Base-by-base conservation (phyloP, 805 yeast species). In the Spencermartinsiella europaea region DNA sequence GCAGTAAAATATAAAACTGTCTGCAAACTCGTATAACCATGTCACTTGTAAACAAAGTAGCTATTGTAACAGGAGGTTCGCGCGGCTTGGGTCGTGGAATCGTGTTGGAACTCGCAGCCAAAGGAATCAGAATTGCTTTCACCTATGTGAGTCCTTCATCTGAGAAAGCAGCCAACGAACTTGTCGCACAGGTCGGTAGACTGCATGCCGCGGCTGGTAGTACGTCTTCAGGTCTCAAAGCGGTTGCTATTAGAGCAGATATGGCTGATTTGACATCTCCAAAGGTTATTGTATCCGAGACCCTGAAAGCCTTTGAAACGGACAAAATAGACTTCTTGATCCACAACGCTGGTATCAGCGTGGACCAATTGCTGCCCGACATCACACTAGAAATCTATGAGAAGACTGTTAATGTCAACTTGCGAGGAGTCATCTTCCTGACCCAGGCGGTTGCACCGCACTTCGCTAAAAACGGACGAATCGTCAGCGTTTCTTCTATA, bases 71-170 rank as follows among this genome's bases (percentile, higher is more conserved):
- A 3, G 81, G 81, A 12, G 79, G 75, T 5, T 69, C 76, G 17
- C 68, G 73, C 17, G 81, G 81, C 3, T 75, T 77, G 46, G 81
- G 80, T 1, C 68, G 67, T 16, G 74, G 70, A 42, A 69, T 73
- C 34, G 77, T 74, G 20, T 58, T 61, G 34, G 78, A 73, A 25
- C 62, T 74, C 34, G 78, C 76, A 1, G 66, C 65, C 45, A 61
- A 67, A 4, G 72, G 71, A 16, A 74, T 76, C 21, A 72, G 72
- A n/a, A 64, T 70, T 3, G 66, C 68, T 45, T 61, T 50, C 27
- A 52, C 44, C 22, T 55, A 55, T 38, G 33, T 39, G 16, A 45
- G 45, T 2, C 44, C 38, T 21, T 17, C 43, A 4, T 36, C 54
- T 7, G 25, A 27, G 33, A 21, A 40, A 3, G 34, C 46, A 36